Conservation (phyloP, 148 eudicot species). For the Camellia lanceoleosa region DNA sequence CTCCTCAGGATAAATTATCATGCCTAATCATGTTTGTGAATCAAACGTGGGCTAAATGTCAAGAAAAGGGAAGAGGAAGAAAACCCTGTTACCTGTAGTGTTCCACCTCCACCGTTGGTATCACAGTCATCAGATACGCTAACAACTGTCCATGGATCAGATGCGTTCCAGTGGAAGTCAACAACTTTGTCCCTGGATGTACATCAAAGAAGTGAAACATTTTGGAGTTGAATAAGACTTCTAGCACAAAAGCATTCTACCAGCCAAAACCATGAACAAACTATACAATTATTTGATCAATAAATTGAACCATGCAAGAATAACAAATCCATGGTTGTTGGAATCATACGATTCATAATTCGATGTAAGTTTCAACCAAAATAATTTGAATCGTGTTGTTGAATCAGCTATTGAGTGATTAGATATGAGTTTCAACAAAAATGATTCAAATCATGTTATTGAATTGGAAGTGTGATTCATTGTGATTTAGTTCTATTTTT, state of each 20-base stretch:
- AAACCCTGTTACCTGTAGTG: constrained; percentile 60
- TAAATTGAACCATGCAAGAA: background rate
- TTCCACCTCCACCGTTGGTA: constrained; percentile 83
- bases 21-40: too few species aligned
- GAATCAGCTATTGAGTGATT: too few species aligned
- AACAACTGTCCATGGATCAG: constrained; percentile 92
- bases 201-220: background rate
- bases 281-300: background rate
- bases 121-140: constrained; percentile 97
- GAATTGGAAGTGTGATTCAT: too few species aligned
- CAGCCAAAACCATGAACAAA: background rate
- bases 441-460: too few species aligned
- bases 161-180: constrained; percentile 89
- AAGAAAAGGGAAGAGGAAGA: background rate
- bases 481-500: too few species aligned
- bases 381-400: too few species aligned
- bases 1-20: too few species aligned
- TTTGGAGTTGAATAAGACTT: background rate
- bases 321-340: too few species aligned
- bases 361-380: too few species aligned
- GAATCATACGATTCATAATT: too few species aligned
- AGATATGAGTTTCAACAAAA: too few species aligned
- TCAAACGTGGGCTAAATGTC: background rate
- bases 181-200: constrained; percentile 78
- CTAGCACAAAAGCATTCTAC: background rate